Base-by-base conservation (phyloP, 768 basidiomycete species). In the Russula griseocarnosa region DNA sequence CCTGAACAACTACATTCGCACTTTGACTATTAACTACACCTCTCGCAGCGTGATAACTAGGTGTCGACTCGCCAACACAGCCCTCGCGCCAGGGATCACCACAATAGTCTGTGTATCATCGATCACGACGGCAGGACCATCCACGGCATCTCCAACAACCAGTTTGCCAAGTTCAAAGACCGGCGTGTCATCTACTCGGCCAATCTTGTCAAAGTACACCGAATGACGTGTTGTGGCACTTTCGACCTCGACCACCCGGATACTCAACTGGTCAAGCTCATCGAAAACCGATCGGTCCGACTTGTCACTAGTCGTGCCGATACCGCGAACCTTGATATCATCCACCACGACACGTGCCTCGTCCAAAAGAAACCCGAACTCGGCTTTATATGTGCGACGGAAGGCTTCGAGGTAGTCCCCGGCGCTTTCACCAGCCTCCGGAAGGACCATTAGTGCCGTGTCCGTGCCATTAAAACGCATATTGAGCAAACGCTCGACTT, bases 81-180 rank as follows among this genome's bases (percentile, higher is more conserved):
- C 88, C 71, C 74, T 82, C 55, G 88, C 84, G 18, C 81, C 84
- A 0, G 92, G 89, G 24, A 93, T 84, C 5, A 98, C 75, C 36
- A 98, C 88, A 65, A 98, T 92, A 26, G 95, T 97, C 78, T 97
- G 96, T 24, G 95, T 98, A 68, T 92, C 80, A 74, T 98, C 95
- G 70, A 97, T 91, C 65, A 98, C 88, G 83, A 98, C 88, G 40
- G 94, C 92, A 10, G 96, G 94, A 9, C 95, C 96, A 50, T 82
- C 75, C 30, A 96, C 77, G 46, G 79, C 77, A 61, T 93, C 88
- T 3, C 94, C 94, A 14, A 86, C 76, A 0, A 76, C 77, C 62
- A 98, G 74, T 16, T 77, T 76, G 49, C 83, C 83, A 65, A 98
- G 76, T 69, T 86, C 71, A 73, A 81, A 96, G 28, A 98, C 88